Conservation (phyloP, 805 yeast species). For the Hanseniaspora clermontiae region DNA sequence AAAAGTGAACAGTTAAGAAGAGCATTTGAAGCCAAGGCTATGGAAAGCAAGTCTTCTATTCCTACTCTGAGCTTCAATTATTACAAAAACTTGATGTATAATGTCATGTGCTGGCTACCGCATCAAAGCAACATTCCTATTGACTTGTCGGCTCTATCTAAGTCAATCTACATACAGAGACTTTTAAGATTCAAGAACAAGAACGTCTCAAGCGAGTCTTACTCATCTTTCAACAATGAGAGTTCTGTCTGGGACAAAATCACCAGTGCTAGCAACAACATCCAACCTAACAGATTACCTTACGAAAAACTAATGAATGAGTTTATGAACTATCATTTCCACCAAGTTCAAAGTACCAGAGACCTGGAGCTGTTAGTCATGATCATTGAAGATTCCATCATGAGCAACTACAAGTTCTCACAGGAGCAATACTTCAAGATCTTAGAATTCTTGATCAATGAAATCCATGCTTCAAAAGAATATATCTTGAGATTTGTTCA, state of each 20-base stretch:
- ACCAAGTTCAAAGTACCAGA: constrained; percentile 17
- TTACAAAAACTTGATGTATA: constrained; percentile 15
- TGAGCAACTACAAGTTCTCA: constrained; percentile 27
- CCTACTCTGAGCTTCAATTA: constrained; percentile 33
- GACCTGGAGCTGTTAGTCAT: constrained; percentile 26
- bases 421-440: constrained; percentile 26
- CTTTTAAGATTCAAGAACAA: neutral
- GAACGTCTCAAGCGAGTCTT: neutral
- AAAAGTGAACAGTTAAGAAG: constrained; percentile 30
- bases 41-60: constrained; percentile 15
- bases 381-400: constrained; percentile 30
- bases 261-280: neutral
- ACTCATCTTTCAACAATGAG: neutral
- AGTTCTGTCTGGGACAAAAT: neutral
- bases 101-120: constrained; percentile 11
- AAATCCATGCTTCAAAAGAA: constrained; percentile 23
- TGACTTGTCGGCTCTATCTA: neutral
- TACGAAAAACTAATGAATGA: constrained; percentile 15
- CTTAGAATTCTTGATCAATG: constrained; percentile 25
- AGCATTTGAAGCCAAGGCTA: constrained; percentile 30
- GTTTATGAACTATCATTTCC: constrained; percentile 17
- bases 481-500: constrained; percentile 26
- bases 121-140: constrained; percentile 5
- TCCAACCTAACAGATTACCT: constrained; percentile 17
- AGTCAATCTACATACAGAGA: neutral